These are phyloP conservation scores for Trichoderma sp. DNA, from an alignment of 2,329 filamentous ascomycete species.

Conservation along the genomic window DNA sequence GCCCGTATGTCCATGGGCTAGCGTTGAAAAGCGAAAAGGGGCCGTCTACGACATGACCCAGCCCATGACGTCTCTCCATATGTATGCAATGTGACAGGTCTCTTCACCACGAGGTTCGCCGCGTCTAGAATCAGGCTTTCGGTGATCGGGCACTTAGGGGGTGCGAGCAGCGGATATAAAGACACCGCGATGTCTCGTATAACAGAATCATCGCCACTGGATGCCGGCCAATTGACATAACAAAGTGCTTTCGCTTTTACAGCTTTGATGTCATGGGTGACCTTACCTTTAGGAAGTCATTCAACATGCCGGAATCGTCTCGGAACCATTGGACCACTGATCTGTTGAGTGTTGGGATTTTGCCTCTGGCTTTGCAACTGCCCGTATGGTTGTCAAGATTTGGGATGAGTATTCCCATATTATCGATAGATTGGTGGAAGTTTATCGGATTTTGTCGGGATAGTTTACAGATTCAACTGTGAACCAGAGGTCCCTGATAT, in stretches of 20 bases:
- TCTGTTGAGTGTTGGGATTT: neutral
- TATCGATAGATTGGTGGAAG: neutral
- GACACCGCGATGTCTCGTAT: neutral
- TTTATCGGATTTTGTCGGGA: neutral
- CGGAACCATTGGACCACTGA: neutral
- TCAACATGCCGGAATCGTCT: constrained; percentile 32
- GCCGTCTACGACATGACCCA: neutral
- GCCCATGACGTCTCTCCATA: neutral
- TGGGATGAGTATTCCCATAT: neutral
- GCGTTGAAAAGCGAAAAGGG: too few relatives aligned
- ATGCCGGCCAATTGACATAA: constrained; percentile 24
- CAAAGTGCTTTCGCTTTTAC: constrained; percentile 36
- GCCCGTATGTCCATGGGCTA: too few relatives aligned
- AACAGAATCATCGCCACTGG: neutral
- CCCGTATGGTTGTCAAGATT: neutral
- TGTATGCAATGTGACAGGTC: neutral
- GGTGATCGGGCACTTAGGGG: neutral
- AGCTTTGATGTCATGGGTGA: constrained; percentile 42
- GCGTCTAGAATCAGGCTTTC: neutral
- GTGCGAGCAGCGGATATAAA: neutral
- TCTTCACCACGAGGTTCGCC: neutral
- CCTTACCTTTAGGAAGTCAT: constrained; percentile 36
- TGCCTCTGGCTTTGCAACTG: neutral
- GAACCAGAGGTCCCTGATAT: neutral
- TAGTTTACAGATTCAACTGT: neutral